phyloP scores from a whole-genome alignment of 352 stramenopile genomes.

The Globisporangium paddicum region DNA sequence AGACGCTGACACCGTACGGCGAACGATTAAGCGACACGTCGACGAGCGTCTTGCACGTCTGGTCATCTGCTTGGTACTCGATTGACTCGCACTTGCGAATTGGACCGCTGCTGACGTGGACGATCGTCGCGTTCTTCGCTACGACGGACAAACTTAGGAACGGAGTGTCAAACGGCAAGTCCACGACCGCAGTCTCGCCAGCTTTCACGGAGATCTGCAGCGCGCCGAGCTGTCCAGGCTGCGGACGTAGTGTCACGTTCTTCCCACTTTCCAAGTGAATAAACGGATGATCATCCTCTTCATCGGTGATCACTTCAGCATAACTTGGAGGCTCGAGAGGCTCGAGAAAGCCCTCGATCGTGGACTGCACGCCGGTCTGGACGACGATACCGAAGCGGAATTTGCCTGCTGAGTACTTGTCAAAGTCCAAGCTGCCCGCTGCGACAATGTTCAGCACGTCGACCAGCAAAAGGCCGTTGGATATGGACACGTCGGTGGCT shows the following conservation, averaged over 20 bases:
- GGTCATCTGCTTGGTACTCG: conserved; percentile 30
- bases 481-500: conserved; percentile 37
- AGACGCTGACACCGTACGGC: conserved; percentile 41
- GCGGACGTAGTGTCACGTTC: conserved; percentile 39
- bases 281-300: conserved; percentile 4
- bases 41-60: conserved; percentile 30
- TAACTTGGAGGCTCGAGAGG: conserved; percentile 14
- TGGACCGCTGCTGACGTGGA: conserved; percentile 39
- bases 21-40: conserved; percentile 6
- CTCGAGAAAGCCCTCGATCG: conserved; percentile 44
- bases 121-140: conserved; percentile 41
- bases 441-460: conserved; percentile 30
- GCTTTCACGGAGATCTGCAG: conserved; percentile 29
- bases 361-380: conserved; percentile 21
- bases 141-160: conserved; percentile 41
- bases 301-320: too few species aligned
- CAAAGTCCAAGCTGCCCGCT: conserved; percentile 29
- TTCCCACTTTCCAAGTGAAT: conserved; percentile 28
- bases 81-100: conserved; percentile 38
- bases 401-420: conserved; percentile 71
- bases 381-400: conserved; percentile 36
- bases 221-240: conserved; percentile 44
- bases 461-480: conserved; percentile 42
- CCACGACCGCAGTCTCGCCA: conserved; percentile 22
- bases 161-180: conserved; percentile 58